Evolutionary conservation across 805 yeast genomes (phyloP), one percentile per base, ranked within the genome.

Genomic region (Candida xiaguanensis): DNA sequence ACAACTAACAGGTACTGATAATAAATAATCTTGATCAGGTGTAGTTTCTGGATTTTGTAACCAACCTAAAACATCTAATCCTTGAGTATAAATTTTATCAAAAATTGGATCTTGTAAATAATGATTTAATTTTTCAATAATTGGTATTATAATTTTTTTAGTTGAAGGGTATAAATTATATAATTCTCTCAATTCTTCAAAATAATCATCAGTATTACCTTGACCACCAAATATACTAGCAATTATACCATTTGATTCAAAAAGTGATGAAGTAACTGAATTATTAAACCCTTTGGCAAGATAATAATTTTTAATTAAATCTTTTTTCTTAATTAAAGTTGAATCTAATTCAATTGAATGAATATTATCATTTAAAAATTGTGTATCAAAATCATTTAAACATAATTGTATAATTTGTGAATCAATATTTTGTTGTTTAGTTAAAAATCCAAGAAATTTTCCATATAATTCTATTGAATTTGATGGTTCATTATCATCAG

Each of bases 221-320:
- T 93, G 99, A 56, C 99, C 99, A 61, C 99, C 99, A 55, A 91
- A 93, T 51, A 93, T 80, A 47, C 97, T 95, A 44, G 76, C 79
- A 41, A 90, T 64, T 44, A 74, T 70, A 32, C 90, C 86, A 36
- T 40, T 42, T n/a, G 76, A 77, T 37, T 85, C 79, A 59, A 88
- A 74, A 42, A 91, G 72, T 37, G 84, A 63, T 4, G 66, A 58
- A 39, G 56, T 59, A 24, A 45, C 44, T 23, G 51, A 47, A 26
- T 40, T 42, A 38, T 56, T 47, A 31, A 58, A 55, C 24, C 64
- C 55, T 47, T 53, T 51, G 40, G 56, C 51, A 11, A 71, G 67
- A 45, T 82, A 85, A 72, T 93, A 93, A 65, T 86, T 78, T 55
- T 82, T 81, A 55, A 93, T 80, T 42, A 93, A 75, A 52, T 64